Evolutionary conservation across 2,329 filamentous ascomycete genomes (phyloP), one percentile per base, ranked within the genome.

Genomic region (Seiridium unicorne): DNA sequence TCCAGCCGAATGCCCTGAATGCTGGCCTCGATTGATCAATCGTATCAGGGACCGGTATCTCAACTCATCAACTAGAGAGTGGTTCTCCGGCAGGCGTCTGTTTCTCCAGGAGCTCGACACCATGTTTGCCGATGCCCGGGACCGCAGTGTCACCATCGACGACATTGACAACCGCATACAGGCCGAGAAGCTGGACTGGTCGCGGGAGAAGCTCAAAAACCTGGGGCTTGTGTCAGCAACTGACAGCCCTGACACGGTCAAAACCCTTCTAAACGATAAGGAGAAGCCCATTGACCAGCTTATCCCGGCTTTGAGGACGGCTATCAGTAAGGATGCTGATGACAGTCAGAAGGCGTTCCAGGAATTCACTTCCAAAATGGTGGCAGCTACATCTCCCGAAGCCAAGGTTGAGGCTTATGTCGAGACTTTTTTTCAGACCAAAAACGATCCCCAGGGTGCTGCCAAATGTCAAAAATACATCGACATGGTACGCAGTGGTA

Each of bases 181-280:
- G 8, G 77, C 77, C 35, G 82, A 85, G 67, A 83, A 83, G 66
- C 76, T 77, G 61, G 76, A 77, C 9, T 86, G 84, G 82, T 83
- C 84, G 60, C 77, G 79, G 58, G 79, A 68, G 58, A 72, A 65
- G 60, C 61, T 68, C 49, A 66, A 65, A 48, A 68, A 63, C 36
- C 53, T 73, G 7, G 64, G 66, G 8, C 64, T 73, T 7, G 66
- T 66, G n/a, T 58, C 63, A n/a, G 69, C 68, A 1, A 60, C 66
- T 38, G 68, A 65, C 47, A 66, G 68, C 13, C 62, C 65, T 31
- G 44, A 63, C 3, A 64, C 72, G 57, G 67, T 68, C 40, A 65
- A 65, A 44, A 44, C 60, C 34, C 55, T 73, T 8, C 60, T 72
- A 32, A 68, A 67, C 26, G 69, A 72, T 51, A 64, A 66, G 44